These are phyloP conservation scores for Avena insularis DNA, from an alignment of 176 grass and related monocot genomes.

Conservation along the genomic window DNA sequence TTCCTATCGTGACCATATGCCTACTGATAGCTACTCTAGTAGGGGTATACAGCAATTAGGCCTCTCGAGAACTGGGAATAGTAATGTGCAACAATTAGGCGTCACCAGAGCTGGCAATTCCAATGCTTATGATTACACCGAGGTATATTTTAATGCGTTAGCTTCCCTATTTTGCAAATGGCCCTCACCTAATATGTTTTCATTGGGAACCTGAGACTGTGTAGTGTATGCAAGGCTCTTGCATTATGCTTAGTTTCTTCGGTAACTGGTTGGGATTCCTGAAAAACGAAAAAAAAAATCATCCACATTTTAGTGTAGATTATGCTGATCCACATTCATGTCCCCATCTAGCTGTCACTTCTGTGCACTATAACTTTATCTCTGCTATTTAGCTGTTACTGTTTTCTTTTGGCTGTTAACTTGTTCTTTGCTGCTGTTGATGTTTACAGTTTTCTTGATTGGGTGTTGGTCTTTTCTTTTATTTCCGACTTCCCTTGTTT, in stretches of 20 bases:
- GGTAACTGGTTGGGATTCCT: constrained; percentile 14
- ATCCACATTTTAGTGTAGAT: not conserved
- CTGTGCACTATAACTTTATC: constrained; percentile 24
- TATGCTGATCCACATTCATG: constrained; percentile 18
- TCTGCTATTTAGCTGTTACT: constrained; percentile 22
- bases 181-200: constrained; percentile 10
- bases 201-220: constrained; percentile 34
- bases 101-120: constrained; percentile 63
- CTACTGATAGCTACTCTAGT: constrained; percentile 59
- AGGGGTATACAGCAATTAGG: constrained; percentile 46
- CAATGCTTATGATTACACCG: constrained; percentile 63
- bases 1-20: constrained; percentile 52
- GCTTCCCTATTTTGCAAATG: constrained; percentile 46
- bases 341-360: constrained; percentile 10
- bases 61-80: constrained; percentile 43
- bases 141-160: constrained; percentile 59
- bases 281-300: constrained; percentile 4
- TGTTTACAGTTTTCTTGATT: constrained; percentile 31
- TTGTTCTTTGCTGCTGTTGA: constrained; percentile 32
- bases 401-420: constrained; percentile 6
- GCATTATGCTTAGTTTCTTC: constrained; percentile 25
- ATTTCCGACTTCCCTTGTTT: constrained; percentile 9
- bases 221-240: constrained; percentile 29
- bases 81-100: constrained; percentile 49
- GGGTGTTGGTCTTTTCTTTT: constrained; percentile 5